Evolutionary conservation across 306 rosid species (phyloP).

Genomic region (Prunus mongolica): DNA sequence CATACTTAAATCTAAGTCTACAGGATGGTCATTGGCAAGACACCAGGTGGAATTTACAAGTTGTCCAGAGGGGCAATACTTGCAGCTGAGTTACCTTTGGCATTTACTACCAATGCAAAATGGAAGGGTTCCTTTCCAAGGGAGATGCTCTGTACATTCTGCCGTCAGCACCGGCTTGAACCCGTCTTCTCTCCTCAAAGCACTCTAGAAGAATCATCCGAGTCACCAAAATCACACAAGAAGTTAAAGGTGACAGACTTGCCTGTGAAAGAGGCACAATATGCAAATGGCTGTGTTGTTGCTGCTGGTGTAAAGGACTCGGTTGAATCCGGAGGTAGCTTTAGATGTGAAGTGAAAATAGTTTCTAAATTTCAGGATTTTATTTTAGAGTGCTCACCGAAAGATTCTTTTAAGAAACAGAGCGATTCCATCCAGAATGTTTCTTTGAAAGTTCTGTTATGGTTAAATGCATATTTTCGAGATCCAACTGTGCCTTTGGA

Average conservation of each 20-base stretch:
- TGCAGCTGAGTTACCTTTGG: slow-evolving; percentile 66
- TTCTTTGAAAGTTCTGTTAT: slow-evolving; percentile 67
- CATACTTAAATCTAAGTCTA: slow-evolving; percentile 21
- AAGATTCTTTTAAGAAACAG: slow-evolving; percentile 59
- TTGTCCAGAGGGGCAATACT: slow-evolving; percentile 81
- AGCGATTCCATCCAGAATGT: slow-evolving; percentile 74
- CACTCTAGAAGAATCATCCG: slow-evolving; percentile 36
- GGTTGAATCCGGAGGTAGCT: slow-evolving; percentile 41
- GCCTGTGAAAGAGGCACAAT: slow-evolving; percentile 29
- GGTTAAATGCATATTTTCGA: slow-evolving; percentile 63
- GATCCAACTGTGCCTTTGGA: slow-evolving; percentile 40
- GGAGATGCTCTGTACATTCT: slow-evolving; percentile 69
- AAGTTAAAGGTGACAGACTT: slow-evolving; percentile 47
- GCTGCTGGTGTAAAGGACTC: slow-evolving; percentile 32
- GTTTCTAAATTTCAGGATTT: slow-evolving; percentile 53
- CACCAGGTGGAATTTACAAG: slow-evolving; percentile 81
- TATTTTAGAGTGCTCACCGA: slow-evolving; percentile 63
- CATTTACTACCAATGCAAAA: slow-evolving; percentile 62
- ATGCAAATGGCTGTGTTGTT: slow-evolving; percentile 33
- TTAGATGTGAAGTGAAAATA: slow-evolving; percentile 62
- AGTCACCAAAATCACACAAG: slow-evolving; percentile 40
- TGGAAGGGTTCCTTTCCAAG: slow-evolving; percentile 91
- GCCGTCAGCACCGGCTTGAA: slow-evolving; percentile 87
- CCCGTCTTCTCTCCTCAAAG: slow-evolving; percentile 49
- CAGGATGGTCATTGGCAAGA: slow-evolving; percentile 87